Conservation (phyloP, 2,329 filamentous ascomycete genomes). For the Colletotrichum magnum region DNA sequence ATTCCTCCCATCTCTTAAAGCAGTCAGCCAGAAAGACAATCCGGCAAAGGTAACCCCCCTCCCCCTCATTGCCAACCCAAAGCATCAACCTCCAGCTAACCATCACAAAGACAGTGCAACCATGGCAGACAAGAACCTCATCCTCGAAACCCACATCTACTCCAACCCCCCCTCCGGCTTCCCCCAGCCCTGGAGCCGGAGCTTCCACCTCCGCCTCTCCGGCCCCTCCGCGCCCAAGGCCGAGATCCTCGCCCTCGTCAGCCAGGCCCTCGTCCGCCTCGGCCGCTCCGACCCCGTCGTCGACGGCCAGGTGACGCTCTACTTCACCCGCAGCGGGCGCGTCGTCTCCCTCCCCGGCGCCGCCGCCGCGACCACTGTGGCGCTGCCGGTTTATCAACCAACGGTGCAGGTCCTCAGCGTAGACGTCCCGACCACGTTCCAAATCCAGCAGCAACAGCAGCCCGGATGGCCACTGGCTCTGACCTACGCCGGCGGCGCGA, state of each 20-base stretch:
- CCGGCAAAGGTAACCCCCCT: no score
- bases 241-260: conserved; percentile 25
- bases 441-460: background rate
- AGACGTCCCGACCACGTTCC: background rate
- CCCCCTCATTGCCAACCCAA: no score
- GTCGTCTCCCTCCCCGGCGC: conserved; percentile 18
- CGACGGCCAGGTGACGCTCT: conserved; percentile 31
- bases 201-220: conserved; percentile 31
- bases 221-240: conserved; percentile 7
- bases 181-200: conserved; percentile 8
- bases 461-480: conserved; percentile 15
- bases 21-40: background rate
- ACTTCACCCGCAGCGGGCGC: conserved; percentile 26
- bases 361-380: no score
- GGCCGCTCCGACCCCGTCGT: conserved; percentile 30
- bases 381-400: conserved; percentile 16
- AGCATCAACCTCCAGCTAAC: background rate
- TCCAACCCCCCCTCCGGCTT: background rate
- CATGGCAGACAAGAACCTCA: conserved; percentile 17
- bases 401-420: conserved; percentile 1
- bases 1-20: background rate
- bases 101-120: conserved; percentile 2
- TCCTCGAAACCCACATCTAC: conserved; percentile 33
- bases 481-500: conserved; percentile 28
- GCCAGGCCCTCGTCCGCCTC: conserved; percentile 12